Conservation (phyloP, 495 filamentous ascomycete species). For the Lentithecium fluviatile region DNA sequence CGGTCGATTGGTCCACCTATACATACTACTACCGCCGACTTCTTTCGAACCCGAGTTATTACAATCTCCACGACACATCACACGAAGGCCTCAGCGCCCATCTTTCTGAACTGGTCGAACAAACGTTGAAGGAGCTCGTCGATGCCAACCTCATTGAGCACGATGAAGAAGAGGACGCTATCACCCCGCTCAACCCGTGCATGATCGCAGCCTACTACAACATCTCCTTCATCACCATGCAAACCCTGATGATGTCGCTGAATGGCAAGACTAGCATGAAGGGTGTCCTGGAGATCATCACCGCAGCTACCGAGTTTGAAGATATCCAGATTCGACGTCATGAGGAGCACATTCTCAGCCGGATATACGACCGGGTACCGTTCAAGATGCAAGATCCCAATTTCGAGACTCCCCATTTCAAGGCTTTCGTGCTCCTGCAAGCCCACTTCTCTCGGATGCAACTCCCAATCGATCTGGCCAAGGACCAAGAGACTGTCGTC, state of each 20-base stretch:
- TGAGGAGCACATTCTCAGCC: conserved; percentile 82
- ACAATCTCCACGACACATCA: conserved; percentile 82
- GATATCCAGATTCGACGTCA: conserved; percentile 91
- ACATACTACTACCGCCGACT: conserved; percentile 98
- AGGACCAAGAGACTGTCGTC: conserved; percentile 89
- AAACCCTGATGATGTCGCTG: conserved; percentile 97
- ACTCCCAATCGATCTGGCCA: conserved; percentile 91
- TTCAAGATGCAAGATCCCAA: conserved; percentile 87
- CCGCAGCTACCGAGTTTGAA: conserved; percentile 95
- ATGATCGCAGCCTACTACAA: conserved; percentile 99
- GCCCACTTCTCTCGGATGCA: conserved; percentile 98
- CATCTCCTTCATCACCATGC: conserved; percentile 99
- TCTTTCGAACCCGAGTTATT: conserved; percentile 96
- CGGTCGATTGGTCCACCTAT: conserved; percentile 96
- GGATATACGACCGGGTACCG: conserved; percentile 89
- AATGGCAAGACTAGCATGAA: conserved; percentile 87
- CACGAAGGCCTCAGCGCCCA: conserved; percentile 93
- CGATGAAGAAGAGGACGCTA: conserved; percentile 92
- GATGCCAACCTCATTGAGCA: conserved; percentile 96
- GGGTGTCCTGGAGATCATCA: conserved; percentile 94
- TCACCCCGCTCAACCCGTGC: conserved; percentile 86
- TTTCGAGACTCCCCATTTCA: conserved; percentile 96
- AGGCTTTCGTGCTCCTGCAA: conserved; percentile 92
- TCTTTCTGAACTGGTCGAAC: conserved; percentile 92
- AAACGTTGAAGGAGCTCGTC: conserved; percentile 82